Evolutionary conservation across 139 green algal species (phyloP).

Genomic region (Diplosphaera chodatii): DNA sequence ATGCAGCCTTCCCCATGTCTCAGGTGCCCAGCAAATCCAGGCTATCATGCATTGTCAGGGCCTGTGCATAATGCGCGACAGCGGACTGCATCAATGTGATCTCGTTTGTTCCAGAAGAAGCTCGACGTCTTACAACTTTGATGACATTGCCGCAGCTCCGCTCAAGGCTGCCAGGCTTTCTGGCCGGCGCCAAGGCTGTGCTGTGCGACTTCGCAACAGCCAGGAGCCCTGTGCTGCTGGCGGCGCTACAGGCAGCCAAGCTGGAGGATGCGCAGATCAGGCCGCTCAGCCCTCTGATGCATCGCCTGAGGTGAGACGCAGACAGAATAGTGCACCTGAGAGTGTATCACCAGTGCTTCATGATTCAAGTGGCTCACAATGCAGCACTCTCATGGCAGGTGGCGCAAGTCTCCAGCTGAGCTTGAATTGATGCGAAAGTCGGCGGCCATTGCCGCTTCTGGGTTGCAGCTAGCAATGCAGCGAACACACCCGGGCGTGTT

Average conservation of each 20-base stretch:
- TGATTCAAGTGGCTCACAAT: too few relatives aligned
- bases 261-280: slow-evolving; percentile 12
- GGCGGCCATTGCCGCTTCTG: slow-evolving; percentile 34
- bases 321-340: too few relatives aligned
- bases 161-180: slow-evolving; percentile 4
- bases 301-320: slow-evolving; percentile 25
- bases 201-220: slow-evolving; percentile 8
- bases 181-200: slow-evolving; percentile 9
- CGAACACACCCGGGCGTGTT: slow-evolving; percentile 27
- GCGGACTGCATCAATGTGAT: too few relatives aligned
- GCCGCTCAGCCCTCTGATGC: slow-evolving; percentile 40
- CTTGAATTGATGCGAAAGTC: slow-evolving; percentile 52
- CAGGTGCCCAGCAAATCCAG: slow-evolving; percentile 29
- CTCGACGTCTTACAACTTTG: too few relatives aligned
- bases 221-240: slow-evolving; percentile 6
- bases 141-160: too few relatives aligned
- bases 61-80: not conserved
- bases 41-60: too few relatives aligned
- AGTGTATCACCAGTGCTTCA: too few relatives aligned
- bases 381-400: slow-evolving; percentile 11
- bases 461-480: slow-evolving; percentile 53
- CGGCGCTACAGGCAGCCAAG: slow-evolving; percentile 13
- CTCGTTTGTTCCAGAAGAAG: too few relatives aligned
- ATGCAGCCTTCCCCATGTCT: slow-evolving; percentile 43
- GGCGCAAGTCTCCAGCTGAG: slow-evolving; percentile 67